Evolutionary conservation across 169 alveolate genomes (phyloP).

Genomic region (Besnoitia besnoiti): DNA sequence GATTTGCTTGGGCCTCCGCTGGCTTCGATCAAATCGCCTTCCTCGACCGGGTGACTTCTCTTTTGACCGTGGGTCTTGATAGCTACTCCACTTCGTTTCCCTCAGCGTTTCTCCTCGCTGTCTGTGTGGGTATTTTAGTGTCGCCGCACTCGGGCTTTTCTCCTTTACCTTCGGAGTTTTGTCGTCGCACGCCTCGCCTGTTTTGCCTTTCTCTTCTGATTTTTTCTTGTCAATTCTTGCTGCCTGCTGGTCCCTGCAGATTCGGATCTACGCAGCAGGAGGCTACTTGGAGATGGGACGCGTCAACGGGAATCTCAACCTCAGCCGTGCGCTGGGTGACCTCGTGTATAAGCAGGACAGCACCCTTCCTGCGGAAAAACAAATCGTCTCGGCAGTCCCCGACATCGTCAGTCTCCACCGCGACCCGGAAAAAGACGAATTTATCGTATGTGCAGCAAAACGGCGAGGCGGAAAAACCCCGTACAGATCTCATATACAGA

Average conservation of each 20-base stretch:
- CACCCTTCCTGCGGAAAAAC: conserved; percentile 70
- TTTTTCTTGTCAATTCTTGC: neutral
- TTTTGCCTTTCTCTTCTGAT: neutral
- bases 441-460: conserved; percentile 50
- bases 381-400: conserved; percentile 75
- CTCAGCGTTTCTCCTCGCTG: too few relatives aligned
- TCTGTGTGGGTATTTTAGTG: too few relatives aligned
- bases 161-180: conserved; percentile 29
- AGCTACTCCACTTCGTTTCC: too few relatives aligned
- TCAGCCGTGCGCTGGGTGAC: conserved; percentile 78
- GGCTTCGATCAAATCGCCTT: too few relatives aligned
- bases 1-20: too few relatives aligned
- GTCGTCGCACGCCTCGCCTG: neutral
- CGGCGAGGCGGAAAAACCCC: neutral
- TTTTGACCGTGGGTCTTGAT: too few relatives aligned
- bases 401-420: conserved; percentile 70
- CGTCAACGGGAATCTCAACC: conserved; percentile 76
- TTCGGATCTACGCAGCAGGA: conserved; percentile 67
- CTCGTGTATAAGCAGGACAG: conserved; percentile 71
- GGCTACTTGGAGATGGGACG: conserved; percentile 71
- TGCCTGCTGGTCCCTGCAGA: neutral
- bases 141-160: too few relatives aligned
- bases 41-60: too few relatives aligned
- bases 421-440: conserved; percentile 73
- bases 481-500: neutral